These are phyloP conservation scores for Rhypophila decipiens DNA, from an alignment of 495 filamentous ascomycete genomes.

Conservation along the genomic window DNA sequence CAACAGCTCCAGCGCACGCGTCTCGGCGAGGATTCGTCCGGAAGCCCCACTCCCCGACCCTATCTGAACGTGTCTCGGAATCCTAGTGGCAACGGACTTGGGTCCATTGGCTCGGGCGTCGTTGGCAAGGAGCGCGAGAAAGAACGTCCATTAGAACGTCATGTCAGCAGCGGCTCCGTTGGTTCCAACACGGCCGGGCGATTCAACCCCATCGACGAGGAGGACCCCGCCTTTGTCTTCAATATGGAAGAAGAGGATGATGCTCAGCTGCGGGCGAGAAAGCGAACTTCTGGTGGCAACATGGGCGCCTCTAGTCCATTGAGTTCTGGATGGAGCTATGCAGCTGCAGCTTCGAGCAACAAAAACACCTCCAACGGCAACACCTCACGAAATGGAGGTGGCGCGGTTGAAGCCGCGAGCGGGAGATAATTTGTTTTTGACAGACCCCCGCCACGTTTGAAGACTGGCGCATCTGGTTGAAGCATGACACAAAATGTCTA, in stretches of 20 bases:
- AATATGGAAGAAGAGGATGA: conserved; percentile 74
- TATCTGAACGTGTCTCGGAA: conserved; percentile 29
- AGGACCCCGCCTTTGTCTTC: conserved; percentile 70
- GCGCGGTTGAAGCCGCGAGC: conserved; percentile 14
- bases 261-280: conserved; percentile 34
- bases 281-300: conserved; percentile 31
- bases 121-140: conserved; percentile 28
- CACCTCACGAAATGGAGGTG: conserved; percentile 4
- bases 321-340: conserved; percentile 32
- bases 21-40: conserved; percentile 35
- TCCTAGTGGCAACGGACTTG: conserved; percentile 20
- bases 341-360: conserved; percentile 28
- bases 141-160: conserved; percentile 38
- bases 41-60: conserved; percentile 31
- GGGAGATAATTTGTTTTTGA: conserved; percentile 20
- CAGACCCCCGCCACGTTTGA: no score
- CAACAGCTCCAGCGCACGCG: conserved; percentile 59
- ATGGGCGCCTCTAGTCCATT: conserved; percentile 27
- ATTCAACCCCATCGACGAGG: conserved; percentile 67
- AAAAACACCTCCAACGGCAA: conserved; percentile 10
- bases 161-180: conserved; percentile 46
- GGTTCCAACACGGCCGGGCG: conserved; percentile 41
- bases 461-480: no score
- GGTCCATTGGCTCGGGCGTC: conserved; percentile 14
- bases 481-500: no score